phyloP scores from a whole-genome alignment of 1,284 basidiomycete species.

The Cryptococcus maquisensis region DNA sequence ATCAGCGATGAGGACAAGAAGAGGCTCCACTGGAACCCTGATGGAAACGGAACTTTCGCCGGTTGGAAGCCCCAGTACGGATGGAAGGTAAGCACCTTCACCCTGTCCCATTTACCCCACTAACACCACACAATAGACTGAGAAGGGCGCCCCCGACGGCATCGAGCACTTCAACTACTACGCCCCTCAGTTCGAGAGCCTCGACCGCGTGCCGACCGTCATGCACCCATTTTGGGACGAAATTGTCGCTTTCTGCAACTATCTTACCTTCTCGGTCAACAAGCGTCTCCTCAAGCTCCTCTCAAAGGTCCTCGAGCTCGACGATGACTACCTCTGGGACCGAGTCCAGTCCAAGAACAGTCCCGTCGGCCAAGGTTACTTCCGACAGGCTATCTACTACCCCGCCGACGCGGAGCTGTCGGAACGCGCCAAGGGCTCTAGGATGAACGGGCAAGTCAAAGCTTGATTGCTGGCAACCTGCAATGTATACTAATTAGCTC shows the following conservation, averaged over 20 bases:
- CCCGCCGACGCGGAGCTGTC: background rate
- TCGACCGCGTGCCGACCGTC: constrained; percentile 7
- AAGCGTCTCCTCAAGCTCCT: constrained; percentile 30
- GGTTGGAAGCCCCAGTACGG: constrained; percentile 13
- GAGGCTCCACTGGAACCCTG: constrained; percentile 13
- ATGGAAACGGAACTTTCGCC: constrained; percentile 7
- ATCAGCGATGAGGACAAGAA: constrained; percentile 17
- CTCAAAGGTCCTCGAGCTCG: constrained; percentile 29
- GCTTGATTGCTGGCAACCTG: background rate
- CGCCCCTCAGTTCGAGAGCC: constrained; percentile 7
- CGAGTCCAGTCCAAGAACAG: constrained; percentile 45
- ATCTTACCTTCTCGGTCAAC: constrained; percentile 33
- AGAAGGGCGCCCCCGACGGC: constrained; percentile 7
- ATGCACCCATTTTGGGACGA: constrained; percentile 13
- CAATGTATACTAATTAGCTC: background rate
- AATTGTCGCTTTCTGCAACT: constrained; percentile 15
- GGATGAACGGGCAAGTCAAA: constrained; percentile 8
- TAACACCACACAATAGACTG: background rate
- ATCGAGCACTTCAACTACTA: constrained; percentile 18
- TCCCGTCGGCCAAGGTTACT: constrained; percentile 46
- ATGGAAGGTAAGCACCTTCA: constrained; percentile 13
- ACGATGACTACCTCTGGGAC: constrained; percentile 24
- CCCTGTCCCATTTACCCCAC: background rate
- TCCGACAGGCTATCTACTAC: constrained; percentile 43
- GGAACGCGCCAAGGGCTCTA: background rate